phyloP scores from a whole-genome alignment of 179 eudicot species.

The Actinidia chinensis region DNA sequence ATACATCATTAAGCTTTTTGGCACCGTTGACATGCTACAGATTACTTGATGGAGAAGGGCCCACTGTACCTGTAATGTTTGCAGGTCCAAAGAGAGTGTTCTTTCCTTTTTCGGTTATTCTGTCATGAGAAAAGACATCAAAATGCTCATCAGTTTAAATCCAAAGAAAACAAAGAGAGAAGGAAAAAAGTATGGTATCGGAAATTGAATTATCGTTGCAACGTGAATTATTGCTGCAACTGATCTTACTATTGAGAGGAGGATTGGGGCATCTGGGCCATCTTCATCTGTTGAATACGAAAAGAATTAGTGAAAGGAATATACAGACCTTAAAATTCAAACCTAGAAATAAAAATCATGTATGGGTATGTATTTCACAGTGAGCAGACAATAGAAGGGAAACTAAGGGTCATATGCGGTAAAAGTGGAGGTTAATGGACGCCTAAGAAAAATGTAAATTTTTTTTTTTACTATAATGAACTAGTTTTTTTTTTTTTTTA shows the following conservation, averaged over 20 bases:
- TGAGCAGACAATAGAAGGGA: neutral
- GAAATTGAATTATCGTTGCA: neutral
- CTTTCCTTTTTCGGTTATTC: conserved; percentile 86
- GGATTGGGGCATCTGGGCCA: conserved; percentile 83
- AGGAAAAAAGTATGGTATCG: neutral
- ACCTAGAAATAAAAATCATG: too few relatives aligned
- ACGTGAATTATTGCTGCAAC: conserved; percentile 92
- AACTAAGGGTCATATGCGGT: neutral
- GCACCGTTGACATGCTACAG: conserved; percentile 76
- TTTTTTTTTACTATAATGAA: neutral
- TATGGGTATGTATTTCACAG: neutral
- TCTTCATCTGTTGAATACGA: conserved; percentile 63
- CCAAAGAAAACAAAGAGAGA: neutral
- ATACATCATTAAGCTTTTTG: conserved; percentile 84
- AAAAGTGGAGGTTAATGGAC: neutral
- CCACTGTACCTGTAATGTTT: conserved; percentile 91
- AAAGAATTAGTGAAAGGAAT: conserved; percentile 13
- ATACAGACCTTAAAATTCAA: neutral
- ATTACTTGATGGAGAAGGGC: conserved; percentile 82
- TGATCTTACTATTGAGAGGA: conserved; percentile 91
- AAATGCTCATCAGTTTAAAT: conserved; percentile 5
- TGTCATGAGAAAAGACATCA: conserved; percentile 28
- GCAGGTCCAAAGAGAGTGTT: conserved; percentile 95
- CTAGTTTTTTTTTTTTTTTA: too few relatives aligned
- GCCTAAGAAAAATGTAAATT: neutral